A percentile compares a stretch with the other conserved stretches of the same genome.
Conservation (phyloP, 2,329 filamentous ascomycete genomes). For the Pseudocercospora fuligena region DNA sequence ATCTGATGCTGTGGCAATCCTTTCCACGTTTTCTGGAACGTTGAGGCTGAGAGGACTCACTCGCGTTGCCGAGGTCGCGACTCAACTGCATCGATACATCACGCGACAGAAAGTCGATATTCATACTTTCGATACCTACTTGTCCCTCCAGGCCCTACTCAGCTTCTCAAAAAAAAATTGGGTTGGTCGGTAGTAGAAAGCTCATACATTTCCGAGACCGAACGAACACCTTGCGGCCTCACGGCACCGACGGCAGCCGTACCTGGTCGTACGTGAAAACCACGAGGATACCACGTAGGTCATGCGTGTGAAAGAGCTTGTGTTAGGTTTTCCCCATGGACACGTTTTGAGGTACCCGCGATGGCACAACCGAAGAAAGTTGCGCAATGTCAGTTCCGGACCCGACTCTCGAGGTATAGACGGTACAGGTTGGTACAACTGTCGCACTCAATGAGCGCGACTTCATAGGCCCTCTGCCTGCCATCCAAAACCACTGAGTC, state of each 20-base stretch:
- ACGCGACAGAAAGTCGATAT: not conserved
- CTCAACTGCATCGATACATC: not conserved
- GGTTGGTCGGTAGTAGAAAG: not conserved
- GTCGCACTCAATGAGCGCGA: not conserved
- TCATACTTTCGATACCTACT: not conserved
- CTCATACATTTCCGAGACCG: not conserved
- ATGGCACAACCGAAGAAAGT: not conserved
- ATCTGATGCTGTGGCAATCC: not conserved
- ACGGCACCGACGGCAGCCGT: not conserved
- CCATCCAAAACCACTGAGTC: not conserved
- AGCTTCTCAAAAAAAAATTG: not conserved
- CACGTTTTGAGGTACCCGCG: not conserved
- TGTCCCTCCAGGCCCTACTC: not conserved
- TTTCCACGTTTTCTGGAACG: not conserved
- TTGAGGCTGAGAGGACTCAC: constrained; percentile 2
- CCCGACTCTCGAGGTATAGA: no score
- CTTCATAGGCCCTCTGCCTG: not conserved
- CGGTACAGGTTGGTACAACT: not conserved
- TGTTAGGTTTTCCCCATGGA: not conserved
- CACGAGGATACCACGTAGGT: not conserved
- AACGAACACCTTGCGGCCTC: not conserved
- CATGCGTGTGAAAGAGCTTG: not conserved
- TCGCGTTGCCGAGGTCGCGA: constrained; percentile 1
- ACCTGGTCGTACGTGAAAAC: not conserved
- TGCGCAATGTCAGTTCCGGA: not conserved